Conservation (phyloP, 192 early-diverging fungal genomes). For the Endogone sp. region DNA sequence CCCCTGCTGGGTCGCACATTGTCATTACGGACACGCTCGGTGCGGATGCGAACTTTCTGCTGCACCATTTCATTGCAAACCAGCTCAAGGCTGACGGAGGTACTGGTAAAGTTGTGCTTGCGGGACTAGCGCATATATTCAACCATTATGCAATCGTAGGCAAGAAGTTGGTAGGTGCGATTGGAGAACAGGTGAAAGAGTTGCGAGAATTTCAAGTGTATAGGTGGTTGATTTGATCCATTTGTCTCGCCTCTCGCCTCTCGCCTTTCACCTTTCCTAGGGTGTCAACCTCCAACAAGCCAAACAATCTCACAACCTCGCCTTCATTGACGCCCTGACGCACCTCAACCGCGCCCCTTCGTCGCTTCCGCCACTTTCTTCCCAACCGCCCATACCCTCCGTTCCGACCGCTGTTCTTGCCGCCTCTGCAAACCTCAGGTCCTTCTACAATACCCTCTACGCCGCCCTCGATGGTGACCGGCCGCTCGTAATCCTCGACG, state of each 20-base stretch:
- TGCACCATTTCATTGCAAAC: constrained; percentile 61
- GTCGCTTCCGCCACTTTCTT: constrained; percentile 16
- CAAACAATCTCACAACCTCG: constrained; percentile 39
- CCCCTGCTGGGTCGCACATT: constrained; percentile 38
- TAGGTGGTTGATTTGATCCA: not conserved
- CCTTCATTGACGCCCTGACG: constrained; percentile 55
- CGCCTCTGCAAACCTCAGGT: constrained; percentile 24
- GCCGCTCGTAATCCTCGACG: constrained; percentile 49
- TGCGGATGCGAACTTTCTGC: constrained; percentile 53
- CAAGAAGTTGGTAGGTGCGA: constrained; percentile 51
- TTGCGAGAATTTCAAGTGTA: not conserved
- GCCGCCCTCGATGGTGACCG: constrained; percentile 4
- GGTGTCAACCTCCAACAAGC: constrained; percentile 46
- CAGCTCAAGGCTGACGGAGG: constrained; percentile 46
- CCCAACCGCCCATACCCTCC: constrained; percentile 24
- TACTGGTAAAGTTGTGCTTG: constrained; percentile 37
- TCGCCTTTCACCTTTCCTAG: constrained; percentile 12
- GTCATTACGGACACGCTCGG: constrained; percentile 52
- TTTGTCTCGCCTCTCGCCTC: not conserved
- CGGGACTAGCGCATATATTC: constrained; percentile 53
- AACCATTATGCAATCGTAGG: constrained; percentile 56
- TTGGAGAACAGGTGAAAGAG: not conserved
- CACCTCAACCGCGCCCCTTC: constrained; percentile 43
- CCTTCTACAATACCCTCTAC: constrained; percentile 34
- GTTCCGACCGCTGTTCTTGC: not conserved